Base-by-base conservation (phyloP, 2,329 filamentous ascomycete genomes). In the Fusarium nematophilum region DNA sequence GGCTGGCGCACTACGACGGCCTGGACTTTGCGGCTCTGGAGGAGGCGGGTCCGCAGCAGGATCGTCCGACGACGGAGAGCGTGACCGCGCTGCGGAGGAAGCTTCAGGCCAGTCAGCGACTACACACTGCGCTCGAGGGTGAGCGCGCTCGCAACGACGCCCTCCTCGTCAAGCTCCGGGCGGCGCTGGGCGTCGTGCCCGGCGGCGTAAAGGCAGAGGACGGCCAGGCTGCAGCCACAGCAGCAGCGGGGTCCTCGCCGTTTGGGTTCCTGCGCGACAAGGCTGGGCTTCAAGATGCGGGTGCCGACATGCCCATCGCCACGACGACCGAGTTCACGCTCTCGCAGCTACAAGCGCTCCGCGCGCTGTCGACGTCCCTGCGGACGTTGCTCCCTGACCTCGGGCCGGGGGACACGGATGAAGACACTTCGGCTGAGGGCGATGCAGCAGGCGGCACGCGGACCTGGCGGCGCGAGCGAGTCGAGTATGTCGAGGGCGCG, bases 1-100 rank as follows among this genome's bases (percentile, higher is more conserved):
- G 90, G 47, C 79, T 99, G 62, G 85, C 86, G 40, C 94, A 98
- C 80, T 97, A 99, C 78, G 87, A 93, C 73, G 91, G 81, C 1
- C 71, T 87, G 15, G 83, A 85, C 57, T 81, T 87, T 37, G 57
- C 66, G 5, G 61, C 51, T 1, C 36, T 42, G 2, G 61, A 59
- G 26, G 56, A 58, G n/a, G n/a, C n/a, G n/a, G n/a, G n/a, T n/a
- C n/a, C n/a, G n/a, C n/a, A n/a, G 3, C 39, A 45, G 3, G 70
- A 71, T 44, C 62, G 72, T 34, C 87, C 86, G 7, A 91, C 86
- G 2, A 79, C 86, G 2, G 90, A 92, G 69, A 85, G 85, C 15
- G 83, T 97, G 47, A 86, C 87, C 53, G 76, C 83, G n/a, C 86
- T 95, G 59, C 85, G 93, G 47, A 84, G 87, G 65, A 90, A 89